phyloP scores from a whole-genome alignment of 805 yeast species.

The Saturnispora hagleri region DNA sequence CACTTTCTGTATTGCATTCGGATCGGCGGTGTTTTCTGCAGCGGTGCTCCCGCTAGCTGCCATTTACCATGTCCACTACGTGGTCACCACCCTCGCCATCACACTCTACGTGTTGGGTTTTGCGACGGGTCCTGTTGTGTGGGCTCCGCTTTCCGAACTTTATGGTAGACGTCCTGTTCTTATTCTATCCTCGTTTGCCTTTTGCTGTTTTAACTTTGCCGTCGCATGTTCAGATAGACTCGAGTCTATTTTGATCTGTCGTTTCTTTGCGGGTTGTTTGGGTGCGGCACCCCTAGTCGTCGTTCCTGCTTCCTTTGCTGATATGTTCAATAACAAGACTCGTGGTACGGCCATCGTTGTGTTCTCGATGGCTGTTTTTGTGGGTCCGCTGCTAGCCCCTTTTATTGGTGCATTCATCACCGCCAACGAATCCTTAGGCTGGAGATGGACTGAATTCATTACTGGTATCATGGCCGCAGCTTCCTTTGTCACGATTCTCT shows the following conservation, averaged over 20 bases:
- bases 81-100: constrained; percentile 66
- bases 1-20: constrained; percentile 52
- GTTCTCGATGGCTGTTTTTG: constrained; percentile 65
- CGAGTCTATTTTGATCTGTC: constrained; percentile 66
- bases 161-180: constrained; percentile 62
- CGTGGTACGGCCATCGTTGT: constrained; percentile 72
- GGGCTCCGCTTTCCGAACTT: constrained; percentile 84
- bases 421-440: constrained; percentile 47
- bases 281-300: constrained; percentile 85
- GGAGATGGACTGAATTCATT: constrained; percentile 79
- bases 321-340: constrained; percentile 52
- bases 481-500: constrained; percentile 25
- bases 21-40: constrained; percentile 75
- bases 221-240: constrained; percentile 70
- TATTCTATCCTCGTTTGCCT: constrained; percentile 46
- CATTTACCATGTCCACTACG: constrained; percentile 50
- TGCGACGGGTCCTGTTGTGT: constrained; percentile 83
- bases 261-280: constrained; percentile 71
- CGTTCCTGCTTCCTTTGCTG: constrained; percentile 82
- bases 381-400: constrained; percentile 80
- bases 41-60: constrained; percentile 41
- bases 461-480: constrained; percentile 52
- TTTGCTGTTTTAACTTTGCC: constrained; percentile 56
- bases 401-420: constrained; percentile 63
- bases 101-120: constrained; percentile 86